Conservation (phyloP, 257 asterid species). For the Orobanche coerulescens region DNA sequence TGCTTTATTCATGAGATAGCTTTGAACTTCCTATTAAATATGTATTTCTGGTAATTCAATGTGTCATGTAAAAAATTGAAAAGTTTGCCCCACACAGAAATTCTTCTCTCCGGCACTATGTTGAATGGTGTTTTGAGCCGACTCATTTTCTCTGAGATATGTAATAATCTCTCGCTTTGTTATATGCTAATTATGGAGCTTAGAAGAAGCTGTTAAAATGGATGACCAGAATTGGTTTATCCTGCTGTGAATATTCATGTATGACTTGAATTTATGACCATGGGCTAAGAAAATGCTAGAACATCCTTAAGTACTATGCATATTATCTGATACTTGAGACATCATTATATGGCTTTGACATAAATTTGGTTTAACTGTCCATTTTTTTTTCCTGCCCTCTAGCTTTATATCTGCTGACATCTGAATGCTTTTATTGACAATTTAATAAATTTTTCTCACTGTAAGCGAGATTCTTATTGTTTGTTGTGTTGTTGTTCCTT, state of each 20-base stretch:
- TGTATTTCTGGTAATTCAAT: not conserved
- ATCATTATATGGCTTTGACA: not conserved
- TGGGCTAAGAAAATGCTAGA: constrained; percentile 4
- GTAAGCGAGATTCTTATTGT: not conserved
- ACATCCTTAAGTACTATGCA: not conserved
- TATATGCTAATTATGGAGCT: not conserved
- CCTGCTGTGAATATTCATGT: not conserved
- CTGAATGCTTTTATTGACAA: not conserved
- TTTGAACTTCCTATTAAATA: not conserved
- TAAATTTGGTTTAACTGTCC: not conserved
- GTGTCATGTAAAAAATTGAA: not conserved
- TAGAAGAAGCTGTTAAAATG: not conserved
- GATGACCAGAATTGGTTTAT: not conserved
- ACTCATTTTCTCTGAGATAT: not conserved
- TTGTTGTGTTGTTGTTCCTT: not conserved
- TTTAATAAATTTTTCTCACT: not conserved
- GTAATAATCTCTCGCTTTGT: not conserved
- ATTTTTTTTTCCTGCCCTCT: not conserved
- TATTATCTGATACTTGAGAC: not conserved
- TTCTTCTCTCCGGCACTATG: not conserved
- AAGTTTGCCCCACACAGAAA: not conserved
- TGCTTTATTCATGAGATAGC: not conserved
- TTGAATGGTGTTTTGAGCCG: not conserved
- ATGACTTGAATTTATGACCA: not conserved
- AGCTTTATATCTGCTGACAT: not conserved